A percentile compares a stretch with the other conserved stretches of the same genome.
These are phyloP conservation scores for Mycotypha africana DNA, from an alignment of 371 early-diverging fungal genomes.

Conservation along the genomic window DNA sequence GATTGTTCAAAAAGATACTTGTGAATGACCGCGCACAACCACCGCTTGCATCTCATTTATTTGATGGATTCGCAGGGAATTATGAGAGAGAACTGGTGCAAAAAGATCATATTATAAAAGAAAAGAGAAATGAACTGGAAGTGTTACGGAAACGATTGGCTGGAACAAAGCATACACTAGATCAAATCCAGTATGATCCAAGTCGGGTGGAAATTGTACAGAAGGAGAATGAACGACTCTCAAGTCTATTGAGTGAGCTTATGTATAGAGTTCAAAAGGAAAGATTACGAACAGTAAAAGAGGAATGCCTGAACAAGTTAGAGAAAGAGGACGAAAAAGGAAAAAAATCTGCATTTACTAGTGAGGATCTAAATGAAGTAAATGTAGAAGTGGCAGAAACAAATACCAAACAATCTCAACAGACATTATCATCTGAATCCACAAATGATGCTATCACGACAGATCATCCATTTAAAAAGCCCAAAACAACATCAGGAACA, in stretches of 20 bases:
- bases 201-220: constrained; percentile 6
- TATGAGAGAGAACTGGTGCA: constrained; percentile 29
- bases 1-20: constrained; percentile 10
- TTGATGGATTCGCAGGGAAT: constrained; percentile 23
- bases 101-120: constrained; percentile 25
- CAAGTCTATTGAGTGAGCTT: constrained; percentile 3
- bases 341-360: no score
- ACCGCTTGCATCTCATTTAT: constrained; percentile 17
- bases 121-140: constrained; percentile 23
- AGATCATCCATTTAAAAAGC: no score
- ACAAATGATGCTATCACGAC: no score
- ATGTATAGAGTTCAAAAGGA: constrained; percentile 6
- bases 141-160: constrained; percentile 21
- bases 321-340: no score
- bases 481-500: background rate
- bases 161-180: constrained; percentile 17
- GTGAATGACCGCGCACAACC: background rate
- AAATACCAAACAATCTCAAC: constrained; percentile 2
- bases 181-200: constrained; percentile 20
- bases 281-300: no score
- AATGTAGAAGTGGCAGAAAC: constrained; percentile 1
- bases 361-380: no score
- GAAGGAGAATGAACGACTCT: constrained; percentile 1
- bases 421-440: background rate
- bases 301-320: no score